Percentiles rank a stretch among this genome's conserved stretches.
These are phyloP conservation scores for Albophoma yamanashiensis DNA, from an alignment of 2,329 filamentous ascomycete genomes.

Conservation along the genomic window DNA sequence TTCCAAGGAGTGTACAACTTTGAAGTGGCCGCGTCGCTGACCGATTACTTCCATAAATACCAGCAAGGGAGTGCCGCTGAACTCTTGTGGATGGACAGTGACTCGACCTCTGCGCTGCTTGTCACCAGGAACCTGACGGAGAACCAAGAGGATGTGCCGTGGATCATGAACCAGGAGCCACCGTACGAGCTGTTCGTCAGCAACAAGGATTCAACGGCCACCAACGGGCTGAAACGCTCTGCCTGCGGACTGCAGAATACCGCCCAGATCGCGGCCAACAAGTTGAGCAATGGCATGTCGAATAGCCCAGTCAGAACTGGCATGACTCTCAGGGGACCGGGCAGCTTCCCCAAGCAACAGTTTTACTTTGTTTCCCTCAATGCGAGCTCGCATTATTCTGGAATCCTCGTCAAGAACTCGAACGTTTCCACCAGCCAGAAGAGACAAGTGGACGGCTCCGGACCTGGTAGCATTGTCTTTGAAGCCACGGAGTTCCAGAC, in stretches of 20 bases:
- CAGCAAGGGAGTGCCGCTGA: constrained; percentile 32
- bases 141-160: constrained; percentile 42
- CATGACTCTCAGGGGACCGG: constrained; percentile 59
- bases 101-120: constrained; percentile 67
- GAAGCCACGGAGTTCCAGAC: constrained; percentile 63
- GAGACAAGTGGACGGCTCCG: constrained; percentile 22
- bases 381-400: constrained; percentile 58
- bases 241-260: constrained; percentile 67
- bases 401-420: constrained; percentile 56
- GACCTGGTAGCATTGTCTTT: constrained; percentile 70
- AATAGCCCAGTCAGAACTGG: constrained; percentile 40
- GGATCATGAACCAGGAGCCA: constrained; percentile 36
- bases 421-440: constrained; percentile 34
- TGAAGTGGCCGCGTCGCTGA: constrained; percentile 72
- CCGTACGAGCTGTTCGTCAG: constrained; percentile 74
- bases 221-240: constrained; percentile 65
- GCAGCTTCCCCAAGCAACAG: constrained; percentile 68
- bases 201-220: constrained; percentile 44
- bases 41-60: constrained; percentile 63
- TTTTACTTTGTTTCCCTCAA: constrained; percentile 76
- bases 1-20: constrained; percentile 66
- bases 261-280: constrained; percentile 50
- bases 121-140: constrained; percentile 64
- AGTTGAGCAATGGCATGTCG: constrained; percentile 33
- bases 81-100: constrained; percentile 75